Evolutionary conservation across 2,329 filamentous ascomycete species (phyloP), one percentile per base, ranked within the genome.

Genomic region (Fusarium concolor): DNA sequence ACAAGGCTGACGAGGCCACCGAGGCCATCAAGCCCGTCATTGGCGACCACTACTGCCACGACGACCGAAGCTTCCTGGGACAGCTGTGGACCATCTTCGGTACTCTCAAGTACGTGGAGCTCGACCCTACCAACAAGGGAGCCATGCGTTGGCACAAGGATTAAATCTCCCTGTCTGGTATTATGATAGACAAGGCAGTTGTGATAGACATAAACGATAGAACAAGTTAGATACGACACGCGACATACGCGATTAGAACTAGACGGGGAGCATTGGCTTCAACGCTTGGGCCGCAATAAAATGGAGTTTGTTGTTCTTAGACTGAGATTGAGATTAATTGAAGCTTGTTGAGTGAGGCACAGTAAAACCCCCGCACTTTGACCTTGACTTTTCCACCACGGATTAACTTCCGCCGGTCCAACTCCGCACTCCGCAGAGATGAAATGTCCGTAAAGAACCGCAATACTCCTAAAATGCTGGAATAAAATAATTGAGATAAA

Each of bases 21-120:
- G 77, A 81, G 60, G 83, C 85, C 74, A 96, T 97, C 86, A 93
- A 94, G 87, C 88, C 88, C 64, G 86, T 98, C 77, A 97, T 98
- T 91, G 95, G 95, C 77, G 83, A 85, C 73, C 94, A 97, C 85
- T 98, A 98, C 85, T 92, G 93, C 73, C 49, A 51, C 35, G 73
- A 75, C 45, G 65, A 71, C 42, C 73, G 73, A 50, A 75, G 20
- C 73, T 75, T 75, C 67, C 35, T 75, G 11, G 73, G 73, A 4
- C 73, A 75, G 65, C 64, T 75, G 5, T 75, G 73, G 73, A 65
- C 67, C 61, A 68, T 71, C 49, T 75, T 75, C 38, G 71, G 73
- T 29, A 38, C 56, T n/a, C 73, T 75, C 65, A 75, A 75, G 70
- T 75, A 75, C 37, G 73, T 75, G 10, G 73, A 75, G 70, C 65